A percentile compares a stretch with the other conserved stretches of the same genome.
Evolutionary conservation across 306 rosid genomes (phyloP).

Genomic region (Quercus mongolica): DNA sequence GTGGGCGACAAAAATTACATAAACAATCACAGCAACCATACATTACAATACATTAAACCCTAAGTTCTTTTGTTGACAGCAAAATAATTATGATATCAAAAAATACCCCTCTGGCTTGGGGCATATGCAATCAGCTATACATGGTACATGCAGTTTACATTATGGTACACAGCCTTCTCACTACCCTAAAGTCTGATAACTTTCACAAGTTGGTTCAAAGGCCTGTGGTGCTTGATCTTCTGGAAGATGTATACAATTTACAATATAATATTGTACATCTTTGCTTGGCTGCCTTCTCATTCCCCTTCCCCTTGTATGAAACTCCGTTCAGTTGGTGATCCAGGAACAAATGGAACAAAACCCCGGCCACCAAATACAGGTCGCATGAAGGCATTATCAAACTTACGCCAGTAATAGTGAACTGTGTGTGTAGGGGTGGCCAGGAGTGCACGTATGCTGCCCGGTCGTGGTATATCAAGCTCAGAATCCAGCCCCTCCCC

Average conservation of each 20-base stretch:
- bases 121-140: slow-evolving; percentile 13
- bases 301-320: slow-evolving; percentile 48
- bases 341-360: slow-evolving; percentile 72
- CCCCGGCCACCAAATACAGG: slow-evolving; percentile 97
- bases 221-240: slow-evolving; percentile 12
- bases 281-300: slow-evolving; percentile 27
- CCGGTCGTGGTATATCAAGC: slow-evolving; percentile 46
- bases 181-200: slow-evolving; percentile 11
- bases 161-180: slow-evolving; percentile 28
- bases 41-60: slow-evolving; percentile 6
- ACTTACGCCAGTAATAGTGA: slow-evolving; percentile 85
- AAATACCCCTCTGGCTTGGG: neutral
- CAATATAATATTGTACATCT: slow-evolving; percentile 23
- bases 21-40: neutral
- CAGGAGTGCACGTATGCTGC: slow-evolving; percentile 69
- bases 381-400: slow-evolving; percentile 86
- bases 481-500: slow-evolving; percentile 58
- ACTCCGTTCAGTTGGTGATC: slow-evolving; percentile 49
- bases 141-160: neutral
- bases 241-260: slow-evolving; percentile 21
- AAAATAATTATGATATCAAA: neutral
- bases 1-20: too few species aligned
- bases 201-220: slow-evolving; percentile 14
- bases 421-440: slow-evolving; percentile 74
- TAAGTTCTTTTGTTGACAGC: neutral